Evolutionary conservation across 2,329 filamentous ascomycete genomes (phyloP), one percentile per base, ranked within the genome.

Genomic region (Tricladium varicosporioides): DNA sequence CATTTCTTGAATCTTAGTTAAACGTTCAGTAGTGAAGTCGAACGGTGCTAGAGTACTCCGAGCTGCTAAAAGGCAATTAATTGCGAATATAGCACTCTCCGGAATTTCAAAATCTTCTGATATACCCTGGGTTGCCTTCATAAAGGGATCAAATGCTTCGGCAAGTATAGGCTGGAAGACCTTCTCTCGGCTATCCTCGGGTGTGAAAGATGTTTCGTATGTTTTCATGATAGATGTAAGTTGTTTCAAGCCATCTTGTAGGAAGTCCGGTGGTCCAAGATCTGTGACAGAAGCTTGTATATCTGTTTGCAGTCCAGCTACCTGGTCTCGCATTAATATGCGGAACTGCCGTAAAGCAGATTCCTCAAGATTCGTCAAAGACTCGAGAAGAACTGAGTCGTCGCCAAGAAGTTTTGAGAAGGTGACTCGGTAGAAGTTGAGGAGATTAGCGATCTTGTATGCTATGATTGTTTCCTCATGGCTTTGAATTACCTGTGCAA

Each of bases 401-500:
- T 79, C 66, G 1, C 89, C 88, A 0, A 97, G 78, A 0, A 97
- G 78, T 65, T 88, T 93, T 14, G 84, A 76, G 70, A 97, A 97
- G 1, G 92, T 97, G 60, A 84, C 80, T 31, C 84, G 86, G 74
- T 99, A 99, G 74, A 99, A 99, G 43, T 84, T 86, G 44, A 97
- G 80, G 1, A 99, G 78, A 65, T 96, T 97, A 10, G 91, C 87
- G 43, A 97, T 85, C 70, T 92, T 94, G 76, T 96, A 99, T 33
- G 91, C 87, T 49, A 92, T 77, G 16, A 95, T 90, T 0, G 88
- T 88, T 58, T 97, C 92, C 65, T 97, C 92, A 70, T 96, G 93
- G 59, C 89, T 89, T 66, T 96, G 92, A 14, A 97, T 88, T 16
- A 96, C 89, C 67, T 97, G 89, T 71, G 97, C 92, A 52, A 95